Evolutionary conservation across 129 eudicot species (phyloP).

Genomic region (Helianthus annuus): DNA sequence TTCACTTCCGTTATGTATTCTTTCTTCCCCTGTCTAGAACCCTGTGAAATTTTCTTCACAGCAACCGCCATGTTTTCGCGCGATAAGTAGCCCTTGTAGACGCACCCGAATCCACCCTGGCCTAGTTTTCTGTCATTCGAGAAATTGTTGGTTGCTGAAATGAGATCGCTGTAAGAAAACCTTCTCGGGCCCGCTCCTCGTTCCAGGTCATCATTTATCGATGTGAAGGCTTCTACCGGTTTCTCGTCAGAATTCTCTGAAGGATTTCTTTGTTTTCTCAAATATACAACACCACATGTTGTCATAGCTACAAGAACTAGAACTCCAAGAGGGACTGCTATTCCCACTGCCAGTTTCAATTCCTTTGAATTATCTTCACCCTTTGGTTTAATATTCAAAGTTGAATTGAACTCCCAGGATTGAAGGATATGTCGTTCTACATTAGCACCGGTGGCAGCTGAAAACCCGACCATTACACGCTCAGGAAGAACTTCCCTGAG

Average conservation of each 20-base stretch:
- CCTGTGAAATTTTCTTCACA: constrained; percentile 56
- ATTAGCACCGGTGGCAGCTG: constrained; percentile 46
- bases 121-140: constrained; percentile 49
- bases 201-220: constrained; percentile 48
- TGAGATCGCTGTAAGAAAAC: constrained; percentile 48
- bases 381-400: constrained; percentile 6
- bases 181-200: constrained; percentile 56
- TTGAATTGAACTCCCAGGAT: constrained; percentile 48
- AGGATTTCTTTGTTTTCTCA: constrained; percentile 21
- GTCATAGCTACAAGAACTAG: constrained; percentile 1
- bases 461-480: constrained; percentile 44
- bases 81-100: constrained; percentile 47
- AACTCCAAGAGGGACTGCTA: constrained; percentile 25
- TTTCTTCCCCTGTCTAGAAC: constrained; percentile 65
- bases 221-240: constrained; percentile 22
- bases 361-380: constrained; percentile 21
- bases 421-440: constrained; percentile 34
- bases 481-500: constrained; percentile 41
- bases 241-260: not conserved
- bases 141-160: constrained; percentile 48
- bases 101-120: constrained; percentile 63
- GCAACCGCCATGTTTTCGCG: constrained; percentile 44
- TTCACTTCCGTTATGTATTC: constrained; percentile 61
- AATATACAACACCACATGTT: constrained; percentile 17
- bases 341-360: constrained; percentile 27